A percentile compares a stretch with the other conserved stretches of the same genome.
phyloP scores from a whole-genome alignment of 805 yeast species.

The Teunomyces gatunensis region DNA sequence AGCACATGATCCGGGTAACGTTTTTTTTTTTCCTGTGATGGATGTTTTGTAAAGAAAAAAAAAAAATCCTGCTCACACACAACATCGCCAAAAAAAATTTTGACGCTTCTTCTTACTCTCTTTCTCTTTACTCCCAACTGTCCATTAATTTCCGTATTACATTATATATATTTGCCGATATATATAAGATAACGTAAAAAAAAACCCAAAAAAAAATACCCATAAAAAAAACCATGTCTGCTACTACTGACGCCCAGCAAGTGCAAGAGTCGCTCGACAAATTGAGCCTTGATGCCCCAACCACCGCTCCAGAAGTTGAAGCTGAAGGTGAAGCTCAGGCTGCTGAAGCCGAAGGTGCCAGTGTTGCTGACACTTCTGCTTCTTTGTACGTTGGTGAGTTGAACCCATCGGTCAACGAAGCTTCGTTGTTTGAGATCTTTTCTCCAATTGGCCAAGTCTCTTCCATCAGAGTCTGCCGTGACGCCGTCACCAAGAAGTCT shows the following conservation, averaged over 20 bases:
- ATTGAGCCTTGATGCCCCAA: conserved; percentile 38
- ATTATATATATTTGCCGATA: conserved; percentile 4
- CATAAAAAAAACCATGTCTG: conserved; percentile 20
- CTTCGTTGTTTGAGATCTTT: conserved; percentile 89
- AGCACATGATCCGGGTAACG: conserved; percentile 4
- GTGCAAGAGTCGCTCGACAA: conserved; percentile 47
- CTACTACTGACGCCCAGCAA: conserved; percentile 41
- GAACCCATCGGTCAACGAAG: conserved; percentile 89
- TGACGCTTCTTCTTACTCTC: conserved; percentile 1
- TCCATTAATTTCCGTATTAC: conserved; percentile 3
- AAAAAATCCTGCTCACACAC: neutral
- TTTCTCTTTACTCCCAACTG: conserved; percentile 1
- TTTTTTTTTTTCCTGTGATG: neutral
- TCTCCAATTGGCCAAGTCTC: conserved; percentile 93
- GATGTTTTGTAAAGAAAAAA: neutral
- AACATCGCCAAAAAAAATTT: neutral
- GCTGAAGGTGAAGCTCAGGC: conserved; percentile 27
- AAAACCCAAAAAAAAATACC: conserved; percentile 1
- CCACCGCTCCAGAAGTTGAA: conserved; percentile 24
- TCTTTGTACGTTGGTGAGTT: conserved; percentile 97
- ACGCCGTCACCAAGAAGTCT: conserved; percentile 93
- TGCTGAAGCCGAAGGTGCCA: conserved; percentile 27
- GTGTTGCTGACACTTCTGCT: conserved; percentile 61
- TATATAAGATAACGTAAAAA: conserved; percentile 3
- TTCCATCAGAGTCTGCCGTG: conserved; percentile 98